phyloP scores from a whole-genome alignment of 345 rosid species.

The Tarenaya hassleriana region DNA sequence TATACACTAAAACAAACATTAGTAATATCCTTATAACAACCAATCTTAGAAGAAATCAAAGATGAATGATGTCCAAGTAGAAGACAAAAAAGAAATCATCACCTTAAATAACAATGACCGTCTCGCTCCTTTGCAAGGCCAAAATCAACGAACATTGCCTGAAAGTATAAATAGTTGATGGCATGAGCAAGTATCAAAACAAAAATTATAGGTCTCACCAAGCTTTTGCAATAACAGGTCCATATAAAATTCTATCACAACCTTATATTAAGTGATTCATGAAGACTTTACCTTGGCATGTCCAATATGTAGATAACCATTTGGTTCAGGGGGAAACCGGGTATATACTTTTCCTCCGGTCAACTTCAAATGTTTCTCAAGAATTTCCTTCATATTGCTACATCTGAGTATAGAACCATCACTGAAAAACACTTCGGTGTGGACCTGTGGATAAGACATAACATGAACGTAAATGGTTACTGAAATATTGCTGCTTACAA shows the following conservation, averaged over 20 bases:
- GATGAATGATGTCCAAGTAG: slow-evolving; percentile 5
- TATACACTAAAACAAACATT: background rate
- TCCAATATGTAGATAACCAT: slow-evolving; percentile 97
- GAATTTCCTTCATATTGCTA: slow-evolving; percentile 70
- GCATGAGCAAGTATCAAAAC: background rate
- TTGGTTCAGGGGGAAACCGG: slow-evolving; percentile 96
- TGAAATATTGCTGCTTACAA: background rate
- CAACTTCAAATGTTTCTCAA: slow-evolving; percentile 68
- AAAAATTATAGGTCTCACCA: slow-evolving; percentile 2
- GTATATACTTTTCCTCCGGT: slow-evolving; percentile 76
- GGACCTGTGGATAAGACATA: slow-evolving; percentile 43
- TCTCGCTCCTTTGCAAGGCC: slow-evolving; percentile 91
- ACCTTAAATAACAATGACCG: slow-evolving; percentile 89
- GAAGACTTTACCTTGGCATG: slow-evolving; percentile 77
- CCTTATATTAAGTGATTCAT: background rate
- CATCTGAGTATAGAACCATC: slow-evolving; percentile 68
- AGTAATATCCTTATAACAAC: background rate
- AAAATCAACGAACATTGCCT: slow-evolving; percentile 99
- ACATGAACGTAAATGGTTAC: background rate
- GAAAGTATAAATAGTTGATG: slow-evolving; percentile 16
- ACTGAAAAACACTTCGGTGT: slow-evolving; percentile 81
- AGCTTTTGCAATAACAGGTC: background rate
- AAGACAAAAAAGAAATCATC: slow-evolving; percentile 17
- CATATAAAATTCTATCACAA: background rate
- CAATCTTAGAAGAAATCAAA: background rate